These are phyloP conservation scores for Hansfordia pulvinata DNA, from an alignment of 2,329 filamentous ascomycete species.

Conservation along the genomic window DNA sequence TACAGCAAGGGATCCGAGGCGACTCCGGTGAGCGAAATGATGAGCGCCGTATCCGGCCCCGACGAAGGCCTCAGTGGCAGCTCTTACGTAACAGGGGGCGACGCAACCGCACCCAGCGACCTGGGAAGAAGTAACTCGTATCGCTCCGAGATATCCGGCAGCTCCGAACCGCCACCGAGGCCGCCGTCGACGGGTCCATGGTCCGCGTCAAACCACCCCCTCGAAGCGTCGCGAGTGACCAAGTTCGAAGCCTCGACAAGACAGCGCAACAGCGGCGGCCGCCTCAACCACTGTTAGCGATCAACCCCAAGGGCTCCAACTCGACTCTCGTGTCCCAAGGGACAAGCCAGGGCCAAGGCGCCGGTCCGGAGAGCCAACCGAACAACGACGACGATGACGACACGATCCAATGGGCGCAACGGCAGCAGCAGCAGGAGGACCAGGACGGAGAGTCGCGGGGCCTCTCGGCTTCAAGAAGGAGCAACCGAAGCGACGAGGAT, in stretches of 20 bases:
- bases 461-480: conserved; percentile 10
- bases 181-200: conserved; percentile 29
- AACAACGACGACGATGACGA: conserved; percentile 10
- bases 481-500: too few species aligned
- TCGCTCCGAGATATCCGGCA: conserved; percentile 10
- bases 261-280: conserved; percentile 9
- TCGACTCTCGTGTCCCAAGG: neutral
- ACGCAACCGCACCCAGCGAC: conserved; percentile 6
- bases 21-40: too few species aligned
- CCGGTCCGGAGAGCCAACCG: too few species aligned
- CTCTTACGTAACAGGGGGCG: conserved; percentile 4
- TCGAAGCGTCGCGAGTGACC: conserved; percentile 7
- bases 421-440: conserved; percentile 11
- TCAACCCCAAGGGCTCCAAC: neutral
- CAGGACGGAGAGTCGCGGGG: conserved; percentile 12
- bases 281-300: conserved; percentile 9
- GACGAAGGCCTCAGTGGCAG: conserved; percentile 9
- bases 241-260: conserved; percentile 8
- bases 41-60: conserved; percentile 10
- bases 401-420: too few species aligned
- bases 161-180: conserved; percentile 14
- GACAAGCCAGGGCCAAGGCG: too few species aligned
- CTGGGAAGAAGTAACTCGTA: conserved; percentile 11
- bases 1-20: conserved; percentile 1
- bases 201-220: conserved; percentile 16